Conservation (phyloP, 2,329 filamentous ascomycete species). For the Tolypocladium amazonense region DNA sequence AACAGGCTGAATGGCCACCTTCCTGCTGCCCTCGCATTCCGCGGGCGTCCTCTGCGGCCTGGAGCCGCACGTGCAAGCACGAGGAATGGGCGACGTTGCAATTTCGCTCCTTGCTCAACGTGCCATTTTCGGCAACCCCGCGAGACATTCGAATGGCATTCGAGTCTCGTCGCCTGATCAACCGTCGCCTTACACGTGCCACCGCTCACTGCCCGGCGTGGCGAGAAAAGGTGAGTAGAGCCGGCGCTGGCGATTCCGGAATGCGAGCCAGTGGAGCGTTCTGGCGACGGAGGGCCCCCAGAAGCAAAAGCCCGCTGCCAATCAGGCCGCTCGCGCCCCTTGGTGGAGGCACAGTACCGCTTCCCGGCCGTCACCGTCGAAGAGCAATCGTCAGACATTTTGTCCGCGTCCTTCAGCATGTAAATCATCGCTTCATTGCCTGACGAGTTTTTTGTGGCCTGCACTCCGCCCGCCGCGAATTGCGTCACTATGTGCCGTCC, state of each 20-base stretch:
- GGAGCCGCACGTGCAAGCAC: neutral
- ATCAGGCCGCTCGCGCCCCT: neutral
- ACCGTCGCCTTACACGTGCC: neutral
- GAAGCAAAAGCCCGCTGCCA: neutral
- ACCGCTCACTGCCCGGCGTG: neutral
- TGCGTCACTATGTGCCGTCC: neutral
- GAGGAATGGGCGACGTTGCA: neutral
- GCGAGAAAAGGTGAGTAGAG: neutral
- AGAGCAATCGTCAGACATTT: neutral
- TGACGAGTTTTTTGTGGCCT: neutral
- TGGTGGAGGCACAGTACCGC: neutral
- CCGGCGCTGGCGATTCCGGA: too few species aligned
- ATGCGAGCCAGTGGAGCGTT: neutral
- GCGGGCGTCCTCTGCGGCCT: neutral
- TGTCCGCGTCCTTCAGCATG: neutral
- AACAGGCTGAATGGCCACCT: neutral
- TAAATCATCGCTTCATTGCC: neutral
- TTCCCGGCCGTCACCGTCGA: too few species aligned
- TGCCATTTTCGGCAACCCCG: neutral
- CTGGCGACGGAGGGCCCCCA: neutral
- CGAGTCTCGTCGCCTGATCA: neutral
- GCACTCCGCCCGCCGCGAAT: neutral
- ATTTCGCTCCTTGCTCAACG: neutral
- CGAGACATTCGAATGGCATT: neutral
- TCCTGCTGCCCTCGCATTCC: neutral